Conservation (phyloP, 2,329 filamentous ascomycete genomes). For the Epichloe hybrida region DNA sequence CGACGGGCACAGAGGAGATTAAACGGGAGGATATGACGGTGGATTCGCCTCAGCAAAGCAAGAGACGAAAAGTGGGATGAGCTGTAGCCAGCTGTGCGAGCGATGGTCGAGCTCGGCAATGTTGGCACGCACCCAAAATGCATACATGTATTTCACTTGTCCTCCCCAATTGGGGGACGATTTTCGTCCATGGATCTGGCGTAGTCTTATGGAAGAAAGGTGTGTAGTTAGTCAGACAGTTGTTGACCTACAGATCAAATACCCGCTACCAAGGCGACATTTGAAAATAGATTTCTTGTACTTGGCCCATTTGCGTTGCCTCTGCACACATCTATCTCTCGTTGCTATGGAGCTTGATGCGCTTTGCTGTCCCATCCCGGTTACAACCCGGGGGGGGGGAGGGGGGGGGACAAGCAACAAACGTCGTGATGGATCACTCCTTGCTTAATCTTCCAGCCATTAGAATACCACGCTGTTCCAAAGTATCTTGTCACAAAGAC, state of each 20-base stretch:
- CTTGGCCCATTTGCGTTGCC: not conserved
- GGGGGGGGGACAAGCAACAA: too few relatives aligned
- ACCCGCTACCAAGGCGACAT: not conserved
- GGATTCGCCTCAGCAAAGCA: constrained; percentile 16
- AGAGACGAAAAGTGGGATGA: constrained; percentile 25
- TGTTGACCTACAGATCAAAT: not conserved
- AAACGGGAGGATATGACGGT: constrained; percentile 26
- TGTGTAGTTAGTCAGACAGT: not conserved
- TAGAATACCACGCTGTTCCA: too few relatives aligned
- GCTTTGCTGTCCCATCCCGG: too few relatives aligned
- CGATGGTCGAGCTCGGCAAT: too few relatives aligned
- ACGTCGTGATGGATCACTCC: too few relatives aligned
- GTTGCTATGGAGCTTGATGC: not conserved
- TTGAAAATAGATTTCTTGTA: not conserved
- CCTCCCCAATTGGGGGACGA: too few relatives aligned
- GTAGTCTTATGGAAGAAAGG: not conserved
- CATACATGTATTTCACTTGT: too few relatives aligned
- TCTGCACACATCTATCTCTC: not conserved
- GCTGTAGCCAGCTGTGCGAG: too few relatives aligned
- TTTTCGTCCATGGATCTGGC: not conserved
- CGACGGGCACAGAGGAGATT: constrained; percentile 38
- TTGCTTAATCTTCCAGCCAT: too few relatives aligned
- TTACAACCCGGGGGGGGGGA: too few relatives aligned
- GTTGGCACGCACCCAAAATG: too few relatives aligned
- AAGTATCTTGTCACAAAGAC: too few relatives aligned